phyloP scores from a whole-genome alignment of 257 asterid genomes.

The Mitragyna speciosa region DNA sequence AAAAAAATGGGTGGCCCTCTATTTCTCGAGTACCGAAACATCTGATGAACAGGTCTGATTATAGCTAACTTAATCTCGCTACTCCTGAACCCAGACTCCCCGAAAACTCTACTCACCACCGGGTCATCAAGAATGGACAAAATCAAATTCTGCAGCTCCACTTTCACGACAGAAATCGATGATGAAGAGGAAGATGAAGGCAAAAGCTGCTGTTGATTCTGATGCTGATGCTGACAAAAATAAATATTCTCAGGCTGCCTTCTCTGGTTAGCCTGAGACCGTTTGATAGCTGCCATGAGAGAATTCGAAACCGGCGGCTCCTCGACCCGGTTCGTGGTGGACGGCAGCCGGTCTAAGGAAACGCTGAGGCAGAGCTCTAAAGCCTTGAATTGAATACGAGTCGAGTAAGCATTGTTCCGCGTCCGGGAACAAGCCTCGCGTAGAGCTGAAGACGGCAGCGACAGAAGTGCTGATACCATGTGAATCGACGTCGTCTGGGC shows the following conservation, averaged over 20 bases:
- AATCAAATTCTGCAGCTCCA: constrained; percentile 70
- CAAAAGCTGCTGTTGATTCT: constrained; percentile 43
- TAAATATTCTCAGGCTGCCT: constrained; percentile 77
- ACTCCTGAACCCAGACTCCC: constrained; percentile 87
- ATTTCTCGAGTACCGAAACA: constrained; percentile 56
- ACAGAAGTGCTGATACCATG: constrained; percentile 69
- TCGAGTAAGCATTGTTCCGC: constrained; percentile 61
- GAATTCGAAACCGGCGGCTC: constrained; percentile 90
- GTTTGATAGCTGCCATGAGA: constrained; percentile 82
- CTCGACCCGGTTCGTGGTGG: constrained; percentile 31
- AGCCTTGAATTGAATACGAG: constrained; percentile 76
- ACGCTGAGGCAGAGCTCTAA: constrained; percentile 76
- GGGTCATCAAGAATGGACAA: constrained; percentile 87
- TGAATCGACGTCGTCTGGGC: constrained; percentile 92
- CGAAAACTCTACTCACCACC: constrained; percentile 76
- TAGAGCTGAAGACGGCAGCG: constrained; percentile 61
- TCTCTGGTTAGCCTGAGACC: constrained; percentile 87
- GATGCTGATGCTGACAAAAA: constrained; percentile 75
- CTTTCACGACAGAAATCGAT: constrained; percentile 64
- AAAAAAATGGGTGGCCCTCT: constrained; percentile 68
- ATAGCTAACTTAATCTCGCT: constrained; percentile 73
- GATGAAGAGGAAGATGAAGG: constrained; percentile 38
- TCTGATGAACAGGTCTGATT: constrained; percentile 50
- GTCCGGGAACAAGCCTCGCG: constrained; percentile 82
- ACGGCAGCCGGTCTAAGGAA: constrained; percentile 70